Base-by-base conservation (phyloP, 495 filamentous ascomycete species). In the Amorphotheca resinae region DNA sequence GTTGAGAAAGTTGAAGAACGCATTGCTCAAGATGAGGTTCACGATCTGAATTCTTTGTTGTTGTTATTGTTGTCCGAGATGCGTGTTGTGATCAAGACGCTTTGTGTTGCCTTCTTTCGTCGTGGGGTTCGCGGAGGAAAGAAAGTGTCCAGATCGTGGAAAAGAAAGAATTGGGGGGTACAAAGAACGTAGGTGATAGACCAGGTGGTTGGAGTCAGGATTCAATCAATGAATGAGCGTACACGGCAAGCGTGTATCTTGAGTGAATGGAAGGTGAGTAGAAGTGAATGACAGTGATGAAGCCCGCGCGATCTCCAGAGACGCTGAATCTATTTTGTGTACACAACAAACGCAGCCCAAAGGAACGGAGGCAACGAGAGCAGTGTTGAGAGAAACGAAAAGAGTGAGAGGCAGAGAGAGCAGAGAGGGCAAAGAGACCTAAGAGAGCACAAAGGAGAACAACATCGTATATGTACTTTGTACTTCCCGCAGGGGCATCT, bases 1-100 rank as follows among this genome's bases (percentile, higher is more conserved):
- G 6, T 45, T 0, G 48, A 45, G 33, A 47, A 30, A 3, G 38
- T 36, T 21, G 31, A 28, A 11, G 25, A 44, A 42, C 40, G 52
- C 52, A 54, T 54, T 15, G 40, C n/a, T n/a, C n/a, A n/a, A n/a
- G n/a, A n/a, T n/a, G n/a, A n/a, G n/a, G n/a, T n/a, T n/a, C n/a
- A n/a, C n/a, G n/a, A n/a, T n/a, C n/a, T n/a, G n/a, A n/a, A n/a
- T n/a, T n/a, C n/a, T n/a, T n/a, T n/a, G n/a, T n/a, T n/a, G n/a
- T n/a, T n/a, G n/a, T n/a, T n/a, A n/a, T n/a, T n/a, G n/a, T n/a
- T n/a, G n/a, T n/a, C n/a, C n/a, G n/a, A n/a, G n/a, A n/a, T n/a
- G n/a, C n/a, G n/a, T n/a, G n/a, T n/a, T n/a, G n/a, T n/a, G n/a
- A n/a, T n/a, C n/a, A n/a, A n/a, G n/a, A n/a, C n/a, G n/a, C n/a